Conservation (phyloP, 2,329 filamentous ascomycete genomes). For the Blastomyces emzantsi region DNA sequence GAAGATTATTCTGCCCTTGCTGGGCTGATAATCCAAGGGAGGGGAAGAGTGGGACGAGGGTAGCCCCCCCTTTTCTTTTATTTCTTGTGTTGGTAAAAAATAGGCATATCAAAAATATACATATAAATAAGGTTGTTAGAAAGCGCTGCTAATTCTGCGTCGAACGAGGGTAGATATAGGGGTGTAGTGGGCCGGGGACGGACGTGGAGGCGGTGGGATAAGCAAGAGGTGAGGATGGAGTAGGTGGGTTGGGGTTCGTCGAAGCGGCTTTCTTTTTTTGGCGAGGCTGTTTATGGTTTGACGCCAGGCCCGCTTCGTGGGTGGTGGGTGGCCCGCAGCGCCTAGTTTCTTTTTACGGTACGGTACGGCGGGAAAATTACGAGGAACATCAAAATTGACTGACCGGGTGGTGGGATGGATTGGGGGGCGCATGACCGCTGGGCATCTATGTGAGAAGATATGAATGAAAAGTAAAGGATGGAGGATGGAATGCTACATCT, state of each 20-base stretch:
- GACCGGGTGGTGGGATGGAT: too few species aligned
- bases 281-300: too few species aligned
- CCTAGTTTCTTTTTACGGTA: neutral
- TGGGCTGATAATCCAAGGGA: too few species aligned
- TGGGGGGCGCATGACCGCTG: too few species aligned
- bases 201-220: slow-evolving; percentile 9
- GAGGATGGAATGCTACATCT: too few species aligned
- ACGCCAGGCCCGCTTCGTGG: too few species aligned
- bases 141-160: neutral
- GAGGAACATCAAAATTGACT: neutral
- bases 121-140: neutral
- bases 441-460: too few species aligned
- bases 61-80: neutral
- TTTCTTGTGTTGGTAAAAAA: neutral
- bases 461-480: too few species aligned
- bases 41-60: too few species aligned
- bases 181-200: neutral
- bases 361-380: neutral
- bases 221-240: slow-evolving; percentile 4
- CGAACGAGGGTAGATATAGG: slow-evolving; percentile 3
- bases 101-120: neutral
- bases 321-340: neutral
- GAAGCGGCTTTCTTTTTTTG: neutral
- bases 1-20: too few species aligned
- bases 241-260: neutral